These are phyloP conservation scores for Leccinum arenicola DNA, from an alignment of 768 basidiomycete species.

Conservation along the genomic window DNA sequence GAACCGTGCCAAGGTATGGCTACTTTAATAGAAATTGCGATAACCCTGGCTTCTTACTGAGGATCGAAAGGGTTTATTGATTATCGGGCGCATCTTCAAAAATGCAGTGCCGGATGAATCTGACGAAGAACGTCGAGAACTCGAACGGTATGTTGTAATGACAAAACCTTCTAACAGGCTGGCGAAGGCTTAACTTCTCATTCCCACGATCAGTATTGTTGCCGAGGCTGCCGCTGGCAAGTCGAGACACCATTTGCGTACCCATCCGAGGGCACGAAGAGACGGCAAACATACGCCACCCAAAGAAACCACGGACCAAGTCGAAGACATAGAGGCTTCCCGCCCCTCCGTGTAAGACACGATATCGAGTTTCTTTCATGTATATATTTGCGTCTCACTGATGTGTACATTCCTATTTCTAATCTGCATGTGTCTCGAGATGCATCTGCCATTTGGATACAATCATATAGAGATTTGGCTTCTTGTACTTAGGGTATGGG, in stretches of 20 bases:
- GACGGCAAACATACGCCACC: conserved; percentile 39
- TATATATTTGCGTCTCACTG: conserved; percentile 19
- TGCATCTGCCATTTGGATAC: conserved; percentile 15
- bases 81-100: conserved; percentile 91
- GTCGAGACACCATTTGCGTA: conserved; percentile 48
- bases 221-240: conserved; percentile 81
- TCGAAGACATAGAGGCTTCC: conserved; percentile 16
- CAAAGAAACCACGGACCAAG: conserved; percentile 32
- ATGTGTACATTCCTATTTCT: conserved; percentile 14
- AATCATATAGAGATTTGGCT: conserved; percentile 7
- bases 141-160: conserved; percentile 70
- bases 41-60: conserved; percentile 1
- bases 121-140: conserved; percentile 90
- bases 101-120: conserved; percentile 80
- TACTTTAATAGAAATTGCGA: not conserved
- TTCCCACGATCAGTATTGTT: conserved; percentile 57
- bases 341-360: conserved; percentile 11
- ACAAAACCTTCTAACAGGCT: not conserved
- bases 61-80: conserved; percentile 65
- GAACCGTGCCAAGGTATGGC: conserved; percentile 78
- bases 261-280: conserved; percentile 25
- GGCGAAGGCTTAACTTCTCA: conserved; percentile 3
- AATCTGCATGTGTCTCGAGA: conserved; percentile 20
- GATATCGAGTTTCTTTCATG: conserved; percentile 6
- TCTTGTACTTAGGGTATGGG: conserved; percentile 12